A percentile compares a stretch with the other conserved stretches of the same genome.
Conservation (phyloP, 495 filamentous ascomycete genomes). For the Podospora bellae-mahoneyi region DNA sequence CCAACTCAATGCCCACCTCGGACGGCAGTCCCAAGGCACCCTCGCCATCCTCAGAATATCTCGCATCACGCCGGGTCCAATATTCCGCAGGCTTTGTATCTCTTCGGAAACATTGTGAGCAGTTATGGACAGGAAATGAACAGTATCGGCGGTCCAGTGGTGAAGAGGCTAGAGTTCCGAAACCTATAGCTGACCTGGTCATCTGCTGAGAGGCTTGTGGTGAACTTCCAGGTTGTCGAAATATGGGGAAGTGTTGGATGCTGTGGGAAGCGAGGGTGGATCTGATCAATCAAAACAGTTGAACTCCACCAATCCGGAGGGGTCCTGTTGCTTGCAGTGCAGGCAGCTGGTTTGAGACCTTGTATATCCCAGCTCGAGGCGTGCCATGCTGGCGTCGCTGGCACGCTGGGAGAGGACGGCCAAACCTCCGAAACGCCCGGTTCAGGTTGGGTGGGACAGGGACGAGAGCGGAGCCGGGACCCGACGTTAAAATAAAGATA, state of each 20-base stretch:
- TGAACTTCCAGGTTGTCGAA: slow-evolving; percentile 20
- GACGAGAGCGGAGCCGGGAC: not conserved
- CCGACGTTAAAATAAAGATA: not conserved
- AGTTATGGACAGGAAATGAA: slow-evolving; percentile 17
- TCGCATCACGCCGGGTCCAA: slow-evolving; percentile 15
- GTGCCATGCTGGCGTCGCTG: slow-evolving; percentile 18
- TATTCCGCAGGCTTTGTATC: slow-evolving; percentile 16
- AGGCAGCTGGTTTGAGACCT: slow-evolving; percentile 32
- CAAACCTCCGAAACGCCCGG: no score
- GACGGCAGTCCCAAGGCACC: slow-evolving; percentile 24
- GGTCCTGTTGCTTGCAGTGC: slow-evolving; percentile 25
- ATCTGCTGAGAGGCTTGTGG: slow-evolving; percentile 14
- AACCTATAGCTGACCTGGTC: slow-evolving; percentile 20
- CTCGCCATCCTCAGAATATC: slow-evolving; percentile 21
- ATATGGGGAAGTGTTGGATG: slow-evolving; percentile 25
- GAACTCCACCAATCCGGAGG: not conserved
- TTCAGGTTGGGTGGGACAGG: not conserved
- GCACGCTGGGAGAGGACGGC: no score
- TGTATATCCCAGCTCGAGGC: slow-evolving; percentile 31
- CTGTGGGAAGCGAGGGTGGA: not conserved
- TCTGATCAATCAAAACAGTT: not conserved
- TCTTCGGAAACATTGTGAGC: not conserved
- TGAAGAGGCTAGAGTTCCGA: slow-evolving; percentile 32
- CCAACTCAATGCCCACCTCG: slow-evolving; percentile 25
- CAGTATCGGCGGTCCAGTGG: slow-evolving; percentile 26